Evolutionary conservation across 208 protist genomes (phyloP).

Genomic region (Porcisia deanei): DNA sequence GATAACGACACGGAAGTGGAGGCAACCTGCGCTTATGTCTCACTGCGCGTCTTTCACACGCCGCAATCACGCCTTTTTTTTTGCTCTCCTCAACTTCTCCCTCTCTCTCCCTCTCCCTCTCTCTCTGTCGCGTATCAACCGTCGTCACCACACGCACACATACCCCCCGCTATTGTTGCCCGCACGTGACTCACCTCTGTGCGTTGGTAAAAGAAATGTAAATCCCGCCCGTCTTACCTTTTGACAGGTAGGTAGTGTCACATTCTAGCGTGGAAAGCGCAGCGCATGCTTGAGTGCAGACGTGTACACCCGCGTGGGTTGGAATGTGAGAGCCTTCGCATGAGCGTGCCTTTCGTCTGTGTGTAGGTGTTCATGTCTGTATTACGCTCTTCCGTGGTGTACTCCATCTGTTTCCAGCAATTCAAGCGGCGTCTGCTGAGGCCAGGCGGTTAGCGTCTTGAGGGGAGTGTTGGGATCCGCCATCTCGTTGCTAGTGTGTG

Average conservation of each 20-base stretch:
- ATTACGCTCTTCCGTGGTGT: too few species aligned
- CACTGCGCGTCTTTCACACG: not conserved
- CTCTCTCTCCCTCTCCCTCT: not conserved
- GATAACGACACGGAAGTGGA: too few species aligned
- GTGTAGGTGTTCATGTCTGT: not conserved
- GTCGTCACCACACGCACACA: not conserved
- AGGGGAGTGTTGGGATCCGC: not conserved
- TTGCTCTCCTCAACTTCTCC: not conserved
- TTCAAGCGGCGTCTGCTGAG: not conserved
- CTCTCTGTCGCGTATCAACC: not conserved
- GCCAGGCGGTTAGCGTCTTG: not conserved
- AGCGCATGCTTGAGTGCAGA: not conserved
- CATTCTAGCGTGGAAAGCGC: not conserved
- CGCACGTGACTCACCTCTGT: not conserved
- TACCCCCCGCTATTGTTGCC: not conserved
- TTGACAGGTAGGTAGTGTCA: not conserved
- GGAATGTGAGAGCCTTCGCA: not conserved
- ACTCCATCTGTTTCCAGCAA: not conserved
- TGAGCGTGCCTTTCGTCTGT: not conserved
- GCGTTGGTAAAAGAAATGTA: not conserved
- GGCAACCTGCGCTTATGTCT: not conserved
- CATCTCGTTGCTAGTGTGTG: not conserved
- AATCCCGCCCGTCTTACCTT: too few species aligned
- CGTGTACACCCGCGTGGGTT: not conserved
- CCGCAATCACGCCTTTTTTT: not conserved